Evolutionary conservation across 2,329 filamentous ascomycete species (phyloP).

Genomic region (Xylariaceae sp.): DNA sequence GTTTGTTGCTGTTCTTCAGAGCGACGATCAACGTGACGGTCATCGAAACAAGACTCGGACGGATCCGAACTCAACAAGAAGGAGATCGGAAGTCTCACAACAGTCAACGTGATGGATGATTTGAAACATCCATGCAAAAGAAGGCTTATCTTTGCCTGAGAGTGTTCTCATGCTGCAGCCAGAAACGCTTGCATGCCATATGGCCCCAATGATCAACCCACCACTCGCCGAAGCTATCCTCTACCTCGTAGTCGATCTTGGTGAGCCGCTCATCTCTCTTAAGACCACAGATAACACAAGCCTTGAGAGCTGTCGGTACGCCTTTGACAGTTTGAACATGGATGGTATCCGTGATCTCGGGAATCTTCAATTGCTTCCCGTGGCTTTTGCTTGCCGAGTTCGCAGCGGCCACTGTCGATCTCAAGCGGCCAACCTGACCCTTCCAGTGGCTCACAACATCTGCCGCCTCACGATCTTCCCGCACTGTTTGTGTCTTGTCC

Average conservation of each 20-base stretch:
- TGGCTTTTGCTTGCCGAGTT: constrained; percentile 42
- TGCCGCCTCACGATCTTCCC: constrained; percentile 78
- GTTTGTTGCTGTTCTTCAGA: not conserved
- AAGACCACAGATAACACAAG: constrained; percentile 81
- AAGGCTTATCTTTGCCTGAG: constrained; percentile 58
- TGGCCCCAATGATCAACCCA: constrained; percentile 90
- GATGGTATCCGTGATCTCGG: constrained; percentile 67
- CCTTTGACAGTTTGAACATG: constrained; percentile 63
- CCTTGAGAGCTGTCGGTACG: constrained; percentile 66
- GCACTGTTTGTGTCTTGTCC: constrained; percentile 73
- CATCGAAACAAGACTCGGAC: not conserved
- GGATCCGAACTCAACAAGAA: not conserved
- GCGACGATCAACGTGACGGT: not conserved
- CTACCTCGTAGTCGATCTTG: constrained; percentile 69
- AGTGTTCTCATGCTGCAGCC: constrained; percentile 67
- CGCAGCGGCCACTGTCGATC: constrained; percentile 63
- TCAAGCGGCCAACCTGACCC: constrained; percentile 66
- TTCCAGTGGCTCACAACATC: constrained; percentile 74
- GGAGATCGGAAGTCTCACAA: not conserved
- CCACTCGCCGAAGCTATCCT: constrained; percentile 95
- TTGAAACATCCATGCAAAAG: not conserved
- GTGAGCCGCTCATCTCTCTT: constrained; percentile 78
- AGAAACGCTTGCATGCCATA: constrained; percentile 75
- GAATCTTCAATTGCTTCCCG: constrained; percentile 47
- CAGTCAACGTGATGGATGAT: not conserved